phyloP scores from a whole-genome alignment of 106 monocot genomes.

The Iris macrosiphon region DNA sequence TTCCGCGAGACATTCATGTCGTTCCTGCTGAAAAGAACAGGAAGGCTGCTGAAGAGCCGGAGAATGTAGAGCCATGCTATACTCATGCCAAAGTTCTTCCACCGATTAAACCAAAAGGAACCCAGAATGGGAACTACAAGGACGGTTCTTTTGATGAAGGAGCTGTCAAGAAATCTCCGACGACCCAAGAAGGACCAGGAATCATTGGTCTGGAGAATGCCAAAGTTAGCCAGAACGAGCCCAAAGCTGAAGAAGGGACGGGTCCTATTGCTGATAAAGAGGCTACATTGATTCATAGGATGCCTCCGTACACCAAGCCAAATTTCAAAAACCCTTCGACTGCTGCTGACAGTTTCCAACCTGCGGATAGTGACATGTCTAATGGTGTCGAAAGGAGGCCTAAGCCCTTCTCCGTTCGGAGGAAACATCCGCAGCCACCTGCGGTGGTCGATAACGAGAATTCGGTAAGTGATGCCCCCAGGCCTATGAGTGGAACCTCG shows the following conservation, averaged over 20 bases:
- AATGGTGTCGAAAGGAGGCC: slow-evolving; percentile 17
- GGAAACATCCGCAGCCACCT: slow-evolving; percentile 13
- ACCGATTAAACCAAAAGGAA: slow-evolving; percentile 8
- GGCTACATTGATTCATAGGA: slow-evolving; percentile 4
- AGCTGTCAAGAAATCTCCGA: background rate
- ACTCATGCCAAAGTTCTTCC: background rate
- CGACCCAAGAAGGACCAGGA: slow-evolving; percentile 5
- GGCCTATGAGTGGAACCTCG: slow-evolving; percentile 3
- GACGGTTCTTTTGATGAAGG: slow-evolving; percentile 1
- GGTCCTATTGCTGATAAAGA: slow-evolving; percentile 7
- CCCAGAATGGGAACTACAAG: slow-evolving; percentile 8
- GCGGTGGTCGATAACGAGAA: background rate
- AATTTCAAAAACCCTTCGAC: background rate
- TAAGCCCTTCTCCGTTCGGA: slow-evolving; percentile 40
- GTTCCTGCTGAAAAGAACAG: slow-evolving; percentile 14
- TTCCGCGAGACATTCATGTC: slow-evolving; percentile 39
- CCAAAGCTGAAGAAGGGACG: slow-evolving; percentile 1
- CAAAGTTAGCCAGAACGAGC: no score
- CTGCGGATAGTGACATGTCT: background rate
- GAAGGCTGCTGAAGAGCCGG: slow-evolving; percentile 15
- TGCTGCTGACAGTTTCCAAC: no score
- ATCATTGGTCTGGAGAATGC: slow-evolving; percentile 9
- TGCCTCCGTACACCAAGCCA: slow-evolving; percentile 56
- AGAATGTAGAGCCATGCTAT: slow-evolving; percentile 11
- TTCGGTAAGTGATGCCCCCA: no score